phyloP scores from a whole-genome alignment of 331 rosid genomes.

The Cydonia oblonga region DNA sequence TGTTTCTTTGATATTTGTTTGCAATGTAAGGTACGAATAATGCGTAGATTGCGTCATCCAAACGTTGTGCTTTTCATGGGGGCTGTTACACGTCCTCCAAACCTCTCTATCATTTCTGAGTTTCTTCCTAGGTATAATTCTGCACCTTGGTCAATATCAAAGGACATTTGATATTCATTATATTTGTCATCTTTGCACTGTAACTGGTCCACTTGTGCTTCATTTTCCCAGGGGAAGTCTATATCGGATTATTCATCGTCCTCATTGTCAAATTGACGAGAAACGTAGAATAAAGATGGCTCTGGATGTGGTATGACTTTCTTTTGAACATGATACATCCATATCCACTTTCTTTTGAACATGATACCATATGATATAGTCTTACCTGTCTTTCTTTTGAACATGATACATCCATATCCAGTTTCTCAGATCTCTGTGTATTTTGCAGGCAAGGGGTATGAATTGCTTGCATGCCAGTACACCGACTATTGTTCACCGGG shows the following conservation, averaged over 20 bases:
- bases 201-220: conserved; percentile 14
- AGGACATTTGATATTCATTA: not conserved
- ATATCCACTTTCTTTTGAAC: conserved; percentile 7
- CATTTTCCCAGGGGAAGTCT: conserved; percentile 74
- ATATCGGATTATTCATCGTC: conserved; percentile 81
- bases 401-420: conserved; percentile 8
- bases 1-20: conserved; percentile 13
- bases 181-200: not conserved
- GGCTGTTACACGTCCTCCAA: conserved; percentile 95
- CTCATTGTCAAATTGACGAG: conserved; percentile 80
- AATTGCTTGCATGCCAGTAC: conserved; percentile 87
- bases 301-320: conserved; percentile 77
- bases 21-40: conserved; percentile 71
- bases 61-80: conserved; percentile 97
- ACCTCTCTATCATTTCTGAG: conserved; percentile 92
- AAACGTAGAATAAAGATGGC: conserved; percentile 93
- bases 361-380: conserved; percentile 14
- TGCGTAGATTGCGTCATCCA: conserved; percentile 97
- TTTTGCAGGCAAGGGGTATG: conserved; percentile 93
- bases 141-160: conserved; percentile 5
- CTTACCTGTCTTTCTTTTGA: not conserved
- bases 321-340: conserved; percentile 2
- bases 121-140: conserved; percentile 62
- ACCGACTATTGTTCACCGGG: conserved; percentile 96
- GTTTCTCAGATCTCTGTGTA: conserved; percentile 7